Evolutionary conservation across 1,284 basidiomycete genomes (phyloP).

Genomic region (Uromyces viciae-fabae): DNA sequence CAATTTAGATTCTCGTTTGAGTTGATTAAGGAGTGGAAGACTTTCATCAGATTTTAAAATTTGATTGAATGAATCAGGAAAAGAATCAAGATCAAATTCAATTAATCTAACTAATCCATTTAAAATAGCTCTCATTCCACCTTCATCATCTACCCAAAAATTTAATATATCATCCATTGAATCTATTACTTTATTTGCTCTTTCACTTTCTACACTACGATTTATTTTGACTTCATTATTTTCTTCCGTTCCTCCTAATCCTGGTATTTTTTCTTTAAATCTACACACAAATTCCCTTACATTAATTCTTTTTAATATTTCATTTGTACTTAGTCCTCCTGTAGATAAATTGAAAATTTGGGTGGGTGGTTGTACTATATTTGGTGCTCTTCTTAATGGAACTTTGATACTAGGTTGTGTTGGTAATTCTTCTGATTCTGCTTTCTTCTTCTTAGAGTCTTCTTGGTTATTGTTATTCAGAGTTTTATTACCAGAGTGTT

Average conservation of each 20-base stretch:
- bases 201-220: conserved; percentile 34
- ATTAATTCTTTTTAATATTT: conserved; percentile 27
- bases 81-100: conserved; percentile 5
- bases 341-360: conserved; percentile 21
- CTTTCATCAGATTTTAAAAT: conserved; percentile 19
- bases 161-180: conserved; percentile 45
- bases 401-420: background rate
- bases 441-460: background rate
- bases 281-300: conserved; percentile 42
- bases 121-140: conserved; percentile 39
- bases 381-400: conserved; percentile 25
- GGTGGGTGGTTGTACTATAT: conserved; percentile 22
- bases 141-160: conserved; percentile 46
- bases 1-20: conserved; percentile 35
- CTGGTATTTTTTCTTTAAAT: conserved; percentile 39
- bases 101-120: conserved; percentile 32
- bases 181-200: conserved; percentile 41
- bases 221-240: background rate
- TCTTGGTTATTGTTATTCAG: background rate
- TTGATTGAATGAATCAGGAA: background rate
- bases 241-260: conserved; percentile 26
- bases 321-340: conserved; percentile 20
- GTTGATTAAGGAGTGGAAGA: conserved; percentile 21
- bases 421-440: background rate
- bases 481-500: background rate